Evolutionary conservation across 2,329 filamentous ascomycete species (phyloP).

Genomic region (Diaporthe vaccinii): DNA sequence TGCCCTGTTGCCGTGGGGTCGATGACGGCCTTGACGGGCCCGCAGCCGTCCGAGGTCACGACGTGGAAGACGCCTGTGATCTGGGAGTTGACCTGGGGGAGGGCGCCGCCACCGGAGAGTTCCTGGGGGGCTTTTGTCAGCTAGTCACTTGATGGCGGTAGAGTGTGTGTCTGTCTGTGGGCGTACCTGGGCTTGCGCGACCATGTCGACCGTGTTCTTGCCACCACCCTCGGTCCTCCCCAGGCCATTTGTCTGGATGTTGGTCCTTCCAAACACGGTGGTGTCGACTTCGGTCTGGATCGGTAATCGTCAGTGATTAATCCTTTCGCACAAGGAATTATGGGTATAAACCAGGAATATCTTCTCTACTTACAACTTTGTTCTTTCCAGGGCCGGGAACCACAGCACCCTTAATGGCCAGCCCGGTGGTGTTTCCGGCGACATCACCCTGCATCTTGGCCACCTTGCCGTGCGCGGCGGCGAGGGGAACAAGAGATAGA

Average conservation of each 20-base stretch:
- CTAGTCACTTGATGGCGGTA: too few species aligned
- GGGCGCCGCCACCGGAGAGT: slow-evolving; percentile 54
- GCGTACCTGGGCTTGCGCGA: slow-evolving; percentile 45
- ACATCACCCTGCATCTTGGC: slow-evolving; percentile 40
- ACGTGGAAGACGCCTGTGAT: slow-evolving; percentile 55
- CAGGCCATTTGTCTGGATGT: slow-evolving; percentile 54
- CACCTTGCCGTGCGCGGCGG: slow-evolving; percentile 42
- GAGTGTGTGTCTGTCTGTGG: too few species aligned
- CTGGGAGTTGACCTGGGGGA: slow-evolving; percentile 54
- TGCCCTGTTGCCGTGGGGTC: slow-evolving; percentile 51
- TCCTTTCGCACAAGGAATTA: background rate
- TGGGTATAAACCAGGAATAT: rapidly evolving
- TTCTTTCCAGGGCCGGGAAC: slow-evolving; percentile 44
- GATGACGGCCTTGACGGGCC: slow-evolving; percentile 55
- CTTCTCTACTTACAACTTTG: background rate
- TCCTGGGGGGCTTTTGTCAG: slow-evolving; percentile 43
- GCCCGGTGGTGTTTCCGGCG: slow-evolving; percentile 42
- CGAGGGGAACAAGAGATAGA: slow-evolving; percentile 27
- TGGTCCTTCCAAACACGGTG: slow-evolving; percentile 45
- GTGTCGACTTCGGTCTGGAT: slow-evolving; percentile 49
- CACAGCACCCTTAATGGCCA: slow-evolving; percentile 43
- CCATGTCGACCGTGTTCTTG: slow-evolving; percentile 52
- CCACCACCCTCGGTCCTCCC: slow-evolving; percentile 54
- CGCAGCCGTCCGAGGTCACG: slow-evolving; percentile 59
- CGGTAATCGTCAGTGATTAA: background rate